These are phyloP conservation scores for Lichtheimia hyalospora DNA, from an alignment of 371 early-diverging fungal genomes.

Conservation along the genomic window DNA sequence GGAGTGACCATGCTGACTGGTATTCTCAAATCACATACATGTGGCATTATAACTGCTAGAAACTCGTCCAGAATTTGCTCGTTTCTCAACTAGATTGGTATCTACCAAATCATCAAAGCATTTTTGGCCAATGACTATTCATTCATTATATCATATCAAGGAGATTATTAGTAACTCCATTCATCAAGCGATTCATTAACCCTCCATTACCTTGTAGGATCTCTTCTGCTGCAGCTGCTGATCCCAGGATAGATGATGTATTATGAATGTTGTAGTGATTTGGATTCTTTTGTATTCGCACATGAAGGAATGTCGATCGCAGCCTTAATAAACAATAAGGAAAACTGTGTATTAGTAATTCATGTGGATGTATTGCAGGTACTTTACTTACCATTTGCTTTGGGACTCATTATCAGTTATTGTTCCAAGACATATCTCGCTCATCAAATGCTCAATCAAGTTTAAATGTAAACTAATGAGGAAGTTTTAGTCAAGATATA, in stretches of 20 bases:
- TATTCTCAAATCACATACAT: not conserved
- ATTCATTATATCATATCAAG: no score
- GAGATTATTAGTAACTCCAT: not conserved
- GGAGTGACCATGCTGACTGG: not conserved
- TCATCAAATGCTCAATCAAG: slow-evolving; percentile 79
- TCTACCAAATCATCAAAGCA: slow-evolving; percentile 37
- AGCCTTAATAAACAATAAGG: slow-evolving; percentile 42
- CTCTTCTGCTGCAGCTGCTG: slow-evolving; percentile 26
- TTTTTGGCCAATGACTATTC: slow-evolving; percentile 59
- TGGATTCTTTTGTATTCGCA: slow-evolving; percentile 66
- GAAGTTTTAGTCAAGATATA: slow-evolving; percentile 8
- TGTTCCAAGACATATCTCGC: slow-evolving; percentile 79
- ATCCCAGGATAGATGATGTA: not conserved
- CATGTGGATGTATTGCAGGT: no score
- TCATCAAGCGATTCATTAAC: not conserved
- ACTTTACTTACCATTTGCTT: slow-evolving; percentile 55
- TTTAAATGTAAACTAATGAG: slow-evolving; percentile 61
- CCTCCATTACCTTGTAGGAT: slow-evolving; percentile 42
- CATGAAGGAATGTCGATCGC: slow-evolving; percentile 72
- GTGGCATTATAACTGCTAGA: not conserved
- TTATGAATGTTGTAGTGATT: slow-evolving; percentile 51
- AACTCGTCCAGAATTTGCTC: no score
- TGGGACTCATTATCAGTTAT: slow-evolving; percentile 56
- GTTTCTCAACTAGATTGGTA: slow-evolving; percentile 20
- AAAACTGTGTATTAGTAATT: no score